Evolutionary conservation across 768 basidiomycete genomes (phyloP).

Genomic region (Boletus vermiculosoides): DNA sequence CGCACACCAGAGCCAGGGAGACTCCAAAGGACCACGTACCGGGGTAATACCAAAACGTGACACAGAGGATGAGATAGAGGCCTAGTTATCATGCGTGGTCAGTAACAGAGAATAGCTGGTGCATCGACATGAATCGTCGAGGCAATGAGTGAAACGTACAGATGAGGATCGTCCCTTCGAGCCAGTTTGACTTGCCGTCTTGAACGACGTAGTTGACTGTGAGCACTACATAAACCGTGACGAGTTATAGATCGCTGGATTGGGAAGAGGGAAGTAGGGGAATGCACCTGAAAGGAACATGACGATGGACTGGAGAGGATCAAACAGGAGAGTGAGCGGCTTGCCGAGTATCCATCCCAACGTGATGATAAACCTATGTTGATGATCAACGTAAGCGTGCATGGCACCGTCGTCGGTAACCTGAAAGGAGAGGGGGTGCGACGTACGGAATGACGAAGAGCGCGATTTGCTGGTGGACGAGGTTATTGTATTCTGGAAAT

Average conservation of each 20-base stretch:
- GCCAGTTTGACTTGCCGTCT: constrained; percentile 43
- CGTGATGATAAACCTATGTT: constrained; percentile 64
- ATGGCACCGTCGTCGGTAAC: background rate
- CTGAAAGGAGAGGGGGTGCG: too few species aligned
- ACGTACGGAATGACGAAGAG: constrained; percentile 64
- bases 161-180: constrained; percentile 80
- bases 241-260: background rate
- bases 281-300: constrained; percentile 23
- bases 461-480: constrained; percentile 59
- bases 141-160: constrained; percentile 36
- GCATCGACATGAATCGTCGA: too few species aligned
- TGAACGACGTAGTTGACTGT: constrained; percentile 72
- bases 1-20: background rate
- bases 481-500: background rate
- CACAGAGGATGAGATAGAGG: constrained; percentile 57
- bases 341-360: constrained; percentile 82
- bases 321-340: constrained; percentile 77
- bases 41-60: constrained; percentile 55
- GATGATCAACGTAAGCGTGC: constrained; percentile 6
- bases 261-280: constrained; percentile 8
- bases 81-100: constrained; percentile 29
- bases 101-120: background rate
- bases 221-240: constrained; percentile 46
- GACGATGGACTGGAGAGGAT: constrained; percentile 71
- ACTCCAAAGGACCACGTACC: constrained; percentile 28